These are phyloP conservation scores for Phoenix dactylifera DNA, from an alignment of 176 grass and related monocot species.

Conservation along the genomic window DNA sequence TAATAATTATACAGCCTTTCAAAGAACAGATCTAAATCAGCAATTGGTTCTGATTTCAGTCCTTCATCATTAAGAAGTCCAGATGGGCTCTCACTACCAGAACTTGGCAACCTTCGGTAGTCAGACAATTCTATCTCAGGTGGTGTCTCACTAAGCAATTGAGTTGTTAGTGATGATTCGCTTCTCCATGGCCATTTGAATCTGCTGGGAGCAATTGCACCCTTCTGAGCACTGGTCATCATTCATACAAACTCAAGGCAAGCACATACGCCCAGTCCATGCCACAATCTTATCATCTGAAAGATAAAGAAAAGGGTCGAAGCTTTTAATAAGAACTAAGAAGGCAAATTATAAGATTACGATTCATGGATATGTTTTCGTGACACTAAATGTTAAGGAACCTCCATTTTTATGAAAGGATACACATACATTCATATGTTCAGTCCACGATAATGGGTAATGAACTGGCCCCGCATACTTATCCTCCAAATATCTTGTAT, in stretches of 20 bases:
- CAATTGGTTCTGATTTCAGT: slow-evolving; percentile 47
- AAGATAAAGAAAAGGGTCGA: slow-evolving; percentile 1
- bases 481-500: too few species aligned
- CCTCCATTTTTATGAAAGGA: too few species aligned
- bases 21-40: slow-evolving; percentile 88
- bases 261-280: slow-evolving; percentile 25
- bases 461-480: too few species aligned
- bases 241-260: slow-evolving; percentile 12
- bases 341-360: too few species aligned
- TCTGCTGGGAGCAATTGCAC: slow-evolving; percentile 4
- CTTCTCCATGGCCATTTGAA: slow-evolving; percentile 65
- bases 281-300: slow-evolving; percentile 28
- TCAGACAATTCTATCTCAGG: slow-evolving; percentile 83
- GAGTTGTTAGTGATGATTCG: slow-evolving; percentile 38
- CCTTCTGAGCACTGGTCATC: slow-evolving; percentile 23
- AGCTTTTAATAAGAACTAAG: too few species aligned
- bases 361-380: too few species aligned
- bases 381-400: too few species aligned
- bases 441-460: too few species aligned
- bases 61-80: slow-evolving; percentile 68
- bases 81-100: slow-evolving; percentile 63
- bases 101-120: slow-evolving; percentile 47
- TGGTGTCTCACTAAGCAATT: slow-evolving; percentile 48
- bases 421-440: too few species aligned
- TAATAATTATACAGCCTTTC: slow-evolving; percentile 87